Conservation (phyloP, 371 early-diverging fungal species). For the Rhizomucor miehei region DNA sequence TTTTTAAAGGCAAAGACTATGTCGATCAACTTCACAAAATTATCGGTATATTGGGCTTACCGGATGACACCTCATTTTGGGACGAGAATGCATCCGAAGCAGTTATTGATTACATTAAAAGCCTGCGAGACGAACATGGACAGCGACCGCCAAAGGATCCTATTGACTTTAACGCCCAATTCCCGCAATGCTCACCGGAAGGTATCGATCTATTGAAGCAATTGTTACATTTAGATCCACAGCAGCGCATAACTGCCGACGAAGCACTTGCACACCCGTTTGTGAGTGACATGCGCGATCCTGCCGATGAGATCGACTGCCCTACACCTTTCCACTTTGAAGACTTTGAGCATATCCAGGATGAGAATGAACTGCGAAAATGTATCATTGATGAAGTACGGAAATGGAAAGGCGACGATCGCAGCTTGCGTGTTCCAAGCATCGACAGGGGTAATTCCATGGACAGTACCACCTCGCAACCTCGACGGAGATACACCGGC, state of each 20-base stretch:
- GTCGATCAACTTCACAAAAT: conserved; percentile 94
- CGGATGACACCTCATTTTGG: conserved; percentile 71
- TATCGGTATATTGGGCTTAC: conserved; percentile 93
- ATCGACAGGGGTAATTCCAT: background rate
- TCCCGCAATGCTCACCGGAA: conserved; percentile 54
- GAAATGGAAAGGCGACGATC: conserved; percentile 13
- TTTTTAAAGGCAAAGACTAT: conserved; percentile 94
- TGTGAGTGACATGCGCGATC: conserved; percentile 58
- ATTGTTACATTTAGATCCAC: conserved; percentile 86
- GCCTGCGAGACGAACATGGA: conserved; percentile 53
- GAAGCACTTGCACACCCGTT: conserved; percentile 81
- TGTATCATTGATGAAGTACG: conserved; percentile 39
- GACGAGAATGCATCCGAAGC: conserved; percentile 30
- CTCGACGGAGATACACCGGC: conserved; percentile 39
- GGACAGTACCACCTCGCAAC: background rate
- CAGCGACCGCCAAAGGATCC: conserved; percentile 42
- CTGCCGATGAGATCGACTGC: conserved; percentile 41
- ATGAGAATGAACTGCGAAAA: conserved; percentile 32
- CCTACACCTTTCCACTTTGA: conserved; percentile 37
- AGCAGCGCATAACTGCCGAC: conserved; percentile 74
- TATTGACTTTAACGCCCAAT: conserved; percentile 39
- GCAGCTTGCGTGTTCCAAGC: background rate
- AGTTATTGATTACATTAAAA: conserved; percentile 38
- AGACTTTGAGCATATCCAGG: conserved; percentile 41
- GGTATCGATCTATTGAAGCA: conserved; percentile 75